Base-by-base conservation (phyloP, 179 eudicot species). In the Carnegiea gigantea region DNA sequence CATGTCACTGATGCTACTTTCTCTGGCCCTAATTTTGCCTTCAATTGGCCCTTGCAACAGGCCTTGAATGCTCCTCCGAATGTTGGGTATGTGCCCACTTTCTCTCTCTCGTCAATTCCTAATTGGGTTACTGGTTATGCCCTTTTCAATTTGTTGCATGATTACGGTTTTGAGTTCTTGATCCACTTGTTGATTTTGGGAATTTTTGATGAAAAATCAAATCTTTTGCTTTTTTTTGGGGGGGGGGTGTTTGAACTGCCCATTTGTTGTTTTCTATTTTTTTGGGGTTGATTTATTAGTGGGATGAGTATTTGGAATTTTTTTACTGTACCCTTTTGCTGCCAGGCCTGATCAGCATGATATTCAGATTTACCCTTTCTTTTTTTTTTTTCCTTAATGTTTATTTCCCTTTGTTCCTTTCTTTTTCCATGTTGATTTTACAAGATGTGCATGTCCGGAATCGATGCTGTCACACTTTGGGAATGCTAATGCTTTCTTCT, bases 1-100 rank as follows among this genome's bases (percentile, higher is more conserved):
- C 73, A 86, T 79, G 88, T 84, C 73, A 86, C 92, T 24, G 90
- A 86, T 77, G 82, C 82, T 54, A 86, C 82, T 77, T 88, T 88
- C 44, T 5, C 86, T 24, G 80, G 81, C 73, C 85, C 92, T 15
- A 82, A 83, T 85, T 78, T 89, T 83, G 93, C 86, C 70, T 87
- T 90, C 78, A 82, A 77, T 77, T 92, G 92, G 89, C 89, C 89
- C 30, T 40, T 85, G 82, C 92, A 86, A 67, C 84, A 77, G 24
- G 60, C 88, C 78, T 82, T 91, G 84, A 84, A 79, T 83, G 89
- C 77, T 73, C 83, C 92, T 43, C 68, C 88, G 20, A 87, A 83
- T 82, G 86, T 84, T 67, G 79, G 95, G 92, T 90, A 51, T 51
- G 57, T 51, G 82, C 14, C 36, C 71, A 26, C 33, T 68, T n/a